Base-by-base conservation (phyloP, 306 rosid genomes). In the Quercus gilva region DNA sequence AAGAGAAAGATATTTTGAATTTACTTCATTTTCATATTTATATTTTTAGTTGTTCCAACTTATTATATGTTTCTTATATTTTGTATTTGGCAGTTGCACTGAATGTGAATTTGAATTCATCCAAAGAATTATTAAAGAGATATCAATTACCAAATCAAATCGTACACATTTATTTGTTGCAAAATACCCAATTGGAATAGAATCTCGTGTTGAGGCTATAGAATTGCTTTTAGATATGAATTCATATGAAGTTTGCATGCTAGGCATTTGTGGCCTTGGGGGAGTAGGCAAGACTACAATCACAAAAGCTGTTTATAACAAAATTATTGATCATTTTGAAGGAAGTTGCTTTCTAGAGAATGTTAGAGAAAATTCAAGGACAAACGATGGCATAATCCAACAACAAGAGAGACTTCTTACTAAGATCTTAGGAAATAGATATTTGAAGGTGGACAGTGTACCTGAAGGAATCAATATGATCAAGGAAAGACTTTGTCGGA, bases 211-310 rank as follows among this genome's bases (percentile, higher is more conserved):
- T 20, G 23, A 70, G 25, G 49, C 43, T 8, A 61, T 71, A 53
- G 45, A 37, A 37, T 37, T 37, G 45, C 43, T 37, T 37, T 37
- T 37, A 1, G 71, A 71, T 45, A 63, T 71, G 61, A 76, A 72
- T 57, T 59, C 72, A 33, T 59, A 59, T 57, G 55, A 29, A 33
- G 72, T 79, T 26, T 26, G 11, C 33, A 49, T 79, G 77, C 61
- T 79, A 8, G 82, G 82, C 45, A 71, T 70, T 56, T 79, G 45
- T 58, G 77, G 82, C 58, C 23, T 69, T 7, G 43, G 69, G 14
- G 83, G 83, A 5, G 37, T 63, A 25, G 79, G 79, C 13, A 76
- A 77, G 26, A 69, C 81, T 2, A 77, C 82, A 18, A 58, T 69
- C 5, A 76, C 82, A 11, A 41, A 69, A 31, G 82, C 64, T 55